Percentiles rank a stretch among this genome's conserved stretches.
Evolutionary conservation across 331 rosid genomes (phyloP).

Genomic region (Phaseolus coccineus): DNA sequence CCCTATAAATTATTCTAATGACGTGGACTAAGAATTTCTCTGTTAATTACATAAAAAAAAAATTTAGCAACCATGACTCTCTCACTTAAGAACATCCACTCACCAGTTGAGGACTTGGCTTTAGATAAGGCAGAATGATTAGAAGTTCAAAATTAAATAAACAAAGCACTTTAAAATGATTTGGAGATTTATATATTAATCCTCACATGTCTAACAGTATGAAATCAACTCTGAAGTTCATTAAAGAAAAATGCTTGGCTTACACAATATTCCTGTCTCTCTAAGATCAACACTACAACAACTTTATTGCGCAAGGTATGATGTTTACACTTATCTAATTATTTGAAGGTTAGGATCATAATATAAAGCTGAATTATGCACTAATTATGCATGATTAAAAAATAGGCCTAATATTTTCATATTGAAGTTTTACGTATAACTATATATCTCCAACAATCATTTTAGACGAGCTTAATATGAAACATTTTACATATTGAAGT

Average conservation of each 20-base stretch:
- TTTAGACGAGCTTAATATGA: conserved; percentile 14
- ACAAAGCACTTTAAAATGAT: neutral
- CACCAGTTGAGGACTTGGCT: neutral
- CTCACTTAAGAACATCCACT: conserved; percentile 16
- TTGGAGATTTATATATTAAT: conserved; percentile 26
- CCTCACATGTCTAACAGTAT: neutral
- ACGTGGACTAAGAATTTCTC: conserved; percentile 39
- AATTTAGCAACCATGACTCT: conserved; percentile 14
- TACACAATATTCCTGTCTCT: too few species aligned
- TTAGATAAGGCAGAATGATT: conserved; percentile 25
- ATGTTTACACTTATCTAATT: conserved; percentile 5
- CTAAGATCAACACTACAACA: neutral
- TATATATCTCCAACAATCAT: too few species aligned
- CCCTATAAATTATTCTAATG: conserved; percentile 33
- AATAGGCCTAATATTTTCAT: neutral
- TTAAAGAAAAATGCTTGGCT: too few species aligned
- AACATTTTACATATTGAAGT: conserved; percentile 29
- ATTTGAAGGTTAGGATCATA: conserved; percentile 9
- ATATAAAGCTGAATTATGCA: conserved; percentile 26
- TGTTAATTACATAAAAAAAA: conserved; percentile 15
- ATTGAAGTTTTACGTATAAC: too few species aligned
- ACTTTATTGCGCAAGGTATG: conserved; percentile 14
- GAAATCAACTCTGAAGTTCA: too few species aligned
- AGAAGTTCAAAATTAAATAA: conserved; percentile 11
- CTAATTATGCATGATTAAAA: conserved; percentile 43